Conservation (phyloP, 208 protist species). For the Leishmania tropica region DNA sequence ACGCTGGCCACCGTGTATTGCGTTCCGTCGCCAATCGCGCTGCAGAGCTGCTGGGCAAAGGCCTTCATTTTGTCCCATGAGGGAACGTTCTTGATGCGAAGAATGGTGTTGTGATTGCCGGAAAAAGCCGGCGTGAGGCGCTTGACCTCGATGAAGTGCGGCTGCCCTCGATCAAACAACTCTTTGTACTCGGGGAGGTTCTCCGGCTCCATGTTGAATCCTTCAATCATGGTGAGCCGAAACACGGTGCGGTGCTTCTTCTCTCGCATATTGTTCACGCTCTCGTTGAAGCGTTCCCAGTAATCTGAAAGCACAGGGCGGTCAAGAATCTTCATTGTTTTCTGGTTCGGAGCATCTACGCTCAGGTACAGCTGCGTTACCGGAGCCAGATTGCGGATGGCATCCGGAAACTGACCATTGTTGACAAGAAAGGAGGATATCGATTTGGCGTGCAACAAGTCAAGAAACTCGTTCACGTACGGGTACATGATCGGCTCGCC, state of each 20-base stretch:
- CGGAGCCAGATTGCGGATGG: constrained; percentile 54
- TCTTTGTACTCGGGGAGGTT: constrained; percentile 91
- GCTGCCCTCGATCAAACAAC: constrained; percentile 85
- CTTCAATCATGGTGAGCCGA: constrained; percentile 96
- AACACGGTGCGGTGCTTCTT: constrained; percentile 96
- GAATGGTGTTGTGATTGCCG: constrained; percentile 65
- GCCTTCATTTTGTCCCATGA: constrained; percentile 86
- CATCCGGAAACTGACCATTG: constrained; percentile 93
- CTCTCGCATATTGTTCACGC: constrained; percentile 85
- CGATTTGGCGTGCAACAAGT: constrained; percentile 65
- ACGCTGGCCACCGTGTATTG: constrained; percentile 77
- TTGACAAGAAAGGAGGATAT: constrained; percentile 96
- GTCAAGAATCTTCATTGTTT: constrained; percentile 92
- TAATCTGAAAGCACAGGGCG: constrained; percentile 93
- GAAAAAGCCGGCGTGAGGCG: constrained; percentile 93
- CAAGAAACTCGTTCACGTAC: constrained; percentile 93
- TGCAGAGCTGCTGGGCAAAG: constrained; percentile 72
- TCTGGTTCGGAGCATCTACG: constrained; percentile 91
- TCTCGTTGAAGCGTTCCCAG: constrained; percentile 94
- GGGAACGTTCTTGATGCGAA: constrained; percentile 95
- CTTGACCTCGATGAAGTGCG: constrained; percentile 96
- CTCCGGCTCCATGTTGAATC: constrained; percentile 91
- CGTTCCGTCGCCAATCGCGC: constrained; percentile 54
- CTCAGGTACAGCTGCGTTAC: constrained; percentile 96
- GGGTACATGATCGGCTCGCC: constrained; percentile 96